phyloP scores from a whole-genome alignment of 352 stramenopile genomes.

The Plasmopara halstedii region DNA sequence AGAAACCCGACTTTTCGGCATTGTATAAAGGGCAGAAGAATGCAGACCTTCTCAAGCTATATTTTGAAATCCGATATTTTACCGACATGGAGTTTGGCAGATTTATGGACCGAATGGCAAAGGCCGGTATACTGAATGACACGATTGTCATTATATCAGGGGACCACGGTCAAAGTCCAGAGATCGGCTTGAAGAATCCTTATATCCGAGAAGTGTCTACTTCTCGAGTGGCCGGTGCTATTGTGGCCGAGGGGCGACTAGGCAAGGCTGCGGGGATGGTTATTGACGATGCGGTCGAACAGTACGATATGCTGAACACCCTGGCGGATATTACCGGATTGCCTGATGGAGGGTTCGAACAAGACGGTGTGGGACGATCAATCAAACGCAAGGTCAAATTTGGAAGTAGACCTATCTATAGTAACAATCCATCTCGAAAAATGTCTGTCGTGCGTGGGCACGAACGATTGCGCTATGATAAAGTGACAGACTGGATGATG shows the following conservation, averaged over 20 bases:
- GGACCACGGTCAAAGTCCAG: constrained; percentile 48
- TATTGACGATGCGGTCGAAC: constrained; percentile 25
- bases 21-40: too few relatives aligned
- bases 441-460: constrained; percentile 30
- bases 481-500: constrained; percentile 16
- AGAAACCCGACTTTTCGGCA: too few relatives aligned
- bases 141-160: constrained; percentile 50
- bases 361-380: constrained; percentile 27
- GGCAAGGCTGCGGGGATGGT: constrained; percentile 15
- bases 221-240: constrained; percentile 23
- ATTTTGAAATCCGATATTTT: constrained; percentile 48
- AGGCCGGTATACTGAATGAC: constrained; percentile 38
- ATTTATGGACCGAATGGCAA: constrained; percentile 45
- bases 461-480: constrained; percentile 29
- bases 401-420: constrained; percentile 23
- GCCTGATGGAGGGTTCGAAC: constrained; percentile 20
- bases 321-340: constrained; percentile 29
- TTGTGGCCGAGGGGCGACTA: constrained; percentile 30
- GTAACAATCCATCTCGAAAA: too few relatives aligned
- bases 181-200: constrained; percentile 12
- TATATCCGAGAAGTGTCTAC: constrained; percentile 28
- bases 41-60: constrained; percentile 23
- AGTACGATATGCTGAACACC: constrained; percentile 36
- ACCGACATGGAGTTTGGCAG: constrained; percentile 42
- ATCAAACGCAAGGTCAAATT: constrained; percentile 32